Percentiles rank a stretch among this genome's conserved stretches.
Evolutionary conservation across 257 asterid species (phyloP).

Genomic region (Echites panduratus): DNA sequence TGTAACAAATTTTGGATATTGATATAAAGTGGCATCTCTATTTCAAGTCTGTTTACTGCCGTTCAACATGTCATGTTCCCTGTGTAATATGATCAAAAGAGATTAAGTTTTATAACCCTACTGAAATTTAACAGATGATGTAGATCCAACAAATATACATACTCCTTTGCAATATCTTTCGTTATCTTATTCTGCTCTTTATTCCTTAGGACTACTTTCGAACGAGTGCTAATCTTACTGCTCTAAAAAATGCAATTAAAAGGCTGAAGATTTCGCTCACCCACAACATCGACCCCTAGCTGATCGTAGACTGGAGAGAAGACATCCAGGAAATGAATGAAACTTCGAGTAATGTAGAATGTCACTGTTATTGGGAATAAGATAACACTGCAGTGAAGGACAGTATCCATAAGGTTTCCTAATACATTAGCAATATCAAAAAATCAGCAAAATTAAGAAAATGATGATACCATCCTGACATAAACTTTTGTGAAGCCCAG

Average conservation of each 20-base stretch:
- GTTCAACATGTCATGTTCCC: no score
- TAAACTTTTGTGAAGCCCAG: slow-evolving; percentile 29
- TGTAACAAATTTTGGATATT: neutral
- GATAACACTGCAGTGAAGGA: slow-evolving; percentile 18
- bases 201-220: neutral
- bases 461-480: slow-evolving; percentile 23
- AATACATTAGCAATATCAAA: neutral
- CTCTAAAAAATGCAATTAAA: neutral
- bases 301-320: slow-evolving; percentile 24
- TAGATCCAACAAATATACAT: neutral
- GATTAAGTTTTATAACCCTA: neutral
- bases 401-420: neutral
- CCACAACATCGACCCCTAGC: slow-evolving; percentile 23
- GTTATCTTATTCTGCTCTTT: neutral
- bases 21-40: neutral
- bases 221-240: neutral
- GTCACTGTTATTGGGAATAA: slow-evolving; percentile 25
- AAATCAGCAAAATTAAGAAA: neutral
- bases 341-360: slow-evolving; percentile 23
- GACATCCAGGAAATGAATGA: slow-evolving; percentile 23
- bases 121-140: neutral
- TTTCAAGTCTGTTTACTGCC: neutral
- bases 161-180: no score
- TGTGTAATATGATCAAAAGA: no score
- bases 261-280: slow-evolving; percentile 6